Evolutionary conservation across 2,329 filamentous ascomycete genomes (phyloP), one percentile per base, ranked within the genome.

Genomic region (Sporothrix luriei): DNA sequence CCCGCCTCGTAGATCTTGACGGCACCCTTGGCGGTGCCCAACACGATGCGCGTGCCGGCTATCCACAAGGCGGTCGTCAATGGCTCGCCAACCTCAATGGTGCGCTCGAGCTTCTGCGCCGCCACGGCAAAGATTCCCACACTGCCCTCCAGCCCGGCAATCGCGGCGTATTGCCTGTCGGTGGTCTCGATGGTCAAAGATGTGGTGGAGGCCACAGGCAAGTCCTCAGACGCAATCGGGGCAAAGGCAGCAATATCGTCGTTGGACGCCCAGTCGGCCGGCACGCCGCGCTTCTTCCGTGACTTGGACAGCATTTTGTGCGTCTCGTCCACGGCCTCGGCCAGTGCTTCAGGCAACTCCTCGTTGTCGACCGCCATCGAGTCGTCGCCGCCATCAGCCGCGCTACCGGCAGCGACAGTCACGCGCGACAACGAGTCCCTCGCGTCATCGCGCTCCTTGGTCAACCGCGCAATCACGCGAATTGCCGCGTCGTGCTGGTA

Each of bases 401-500:
- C 90, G 3, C 81, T 80, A 69, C 80, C 79, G 72, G 79, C 79
- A 69, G 81, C 81, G 33, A 97, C 88, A 1, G 91, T 92, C 16
- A 98, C 87, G 78, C 92, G 93, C 48, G 93, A 93, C 66, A 99
- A 82, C 16, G 95, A 92, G 80, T 95, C 91, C 73, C 94, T 87
- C 59, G 95, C 94, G 79, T 98, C 94, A 76, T 99, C 94, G 73
- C 95, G 84, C 83, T 99, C 95, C 78, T 88, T 90, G n/a, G 91
- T 91, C 78, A 99, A 79, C 62, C 94, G 88, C 73, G 93, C 93
- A 80, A 99, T 97, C 64, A 99, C 95, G 73, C 95, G 87, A 65
- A 97, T 90, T n/a, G 95, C 95, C 2, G 95, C 94, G 84, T 99
- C 95, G 76, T 98, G 92, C 81, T 98, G 94, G 81, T 99, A 99